Evolutionary conservation across 1,139 yeast species (phyloP).

Genomic region (Yamadazyma kanchanaburiensis): DNA sequence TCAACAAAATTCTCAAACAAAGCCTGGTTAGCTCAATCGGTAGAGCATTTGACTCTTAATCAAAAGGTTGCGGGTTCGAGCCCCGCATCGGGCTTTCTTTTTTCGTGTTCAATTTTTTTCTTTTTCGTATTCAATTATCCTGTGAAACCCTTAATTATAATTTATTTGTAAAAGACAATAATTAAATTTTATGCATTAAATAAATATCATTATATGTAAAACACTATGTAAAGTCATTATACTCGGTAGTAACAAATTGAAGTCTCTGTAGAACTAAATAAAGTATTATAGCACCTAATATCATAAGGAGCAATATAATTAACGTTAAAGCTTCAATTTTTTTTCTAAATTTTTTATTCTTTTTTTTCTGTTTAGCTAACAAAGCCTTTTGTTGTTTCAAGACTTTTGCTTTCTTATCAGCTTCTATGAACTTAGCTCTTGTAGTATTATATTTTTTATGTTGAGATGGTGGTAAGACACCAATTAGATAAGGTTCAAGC

Average conservation of each 20-base stretch:
- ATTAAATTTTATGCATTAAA: too few species aligned
- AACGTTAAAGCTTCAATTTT: slow-evolving; percentile 18
- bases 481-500: slow-evolving; percentile 37
- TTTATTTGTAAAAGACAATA: too few species aligned
- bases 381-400: slow-evolving; percentile 7
- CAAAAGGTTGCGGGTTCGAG: slow-evolving; percentile 53
- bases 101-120: slow-evolving; percentile 10
- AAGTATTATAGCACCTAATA: slow-evolving; percentile 22
- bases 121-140: too few species aligned
- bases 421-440: slow-evolving; percentile 10
- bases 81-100: slow-evolving; percentile 46
- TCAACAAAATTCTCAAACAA: neutral
- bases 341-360: slow-evolving; percentile 10
- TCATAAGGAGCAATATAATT: slow-evolving; percentile 18
- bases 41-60: slow-evolving; percentile 46
- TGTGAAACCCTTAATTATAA: too few species aligned
- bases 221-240: too few species aligned
- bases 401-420: slow-evolving; percentile 10
- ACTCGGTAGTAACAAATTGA: slow-evolving; percentile 15
- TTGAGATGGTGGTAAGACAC: slow-evolving; percentile 24
- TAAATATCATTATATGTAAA: too few species aligned
- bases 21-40: slow-evolving; percentile 48
- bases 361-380: slow-evolving; percentile 7
- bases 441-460: slow-evolving; percentile 12
- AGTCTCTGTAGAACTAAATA: slow-evolving; percentile 27